Evolutionary conservation across 805 yeast species (phyloP), one percentile per base, ranked within the genome.

Genomic region (Myxozyma vanderwaltii): DNA sequence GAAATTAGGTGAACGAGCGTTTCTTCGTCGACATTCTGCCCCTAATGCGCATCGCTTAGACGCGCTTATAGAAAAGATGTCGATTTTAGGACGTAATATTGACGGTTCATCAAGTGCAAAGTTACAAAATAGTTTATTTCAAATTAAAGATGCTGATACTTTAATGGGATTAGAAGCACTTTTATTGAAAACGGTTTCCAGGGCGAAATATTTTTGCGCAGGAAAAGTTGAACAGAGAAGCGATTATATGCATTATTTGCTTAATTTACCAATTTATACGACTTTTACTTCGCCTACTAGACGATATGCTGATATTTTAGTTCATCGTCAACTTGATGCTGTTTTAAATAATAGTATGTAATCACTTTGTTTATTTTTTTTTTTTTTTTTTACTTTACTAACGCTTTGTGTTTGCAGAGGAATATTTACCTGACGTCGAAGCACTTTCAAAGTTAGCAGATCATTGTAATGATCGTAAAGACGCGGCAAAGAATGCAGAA

Each of bases 391-490:
- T n/a, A 4, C 4, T 41, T 35, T 44, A 40, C 21, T 38, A 29
- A 36, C 27, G 13, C 13, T 35, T 43, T 4, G 23, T 10, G 26
- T 17, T 31, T 19, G 12, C 35, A 58, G 58, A 52, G 27, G 68
- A 62, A 26, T 58, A 59, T 46, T 59, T 69, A 7, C 80, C 77
- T 15, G 80, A 78, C 41, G 72, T 76, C 47, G 70, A 72, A 19
- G 82, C 91, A 0, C 77, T 91, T 67, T 86, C 88, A 69, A 86
- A 89, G 68, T 82, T 89, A 33, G 86, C 96, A 10, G 97, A 92
- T 69, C 91, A 91, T 72, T 92, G 97, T 75, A 91, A 90, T 68
- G 94, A 92, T 80, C 91, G 91, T 74, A 89, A 91, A 71, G 98
- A 92, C 70, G 91, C 97, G 72, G 94, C 98, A 1, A 85, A 84